Evolutionary conservation across 805 yeast species (phyloP).

Genomic region (Schwanniomyces sp.): DNA sequence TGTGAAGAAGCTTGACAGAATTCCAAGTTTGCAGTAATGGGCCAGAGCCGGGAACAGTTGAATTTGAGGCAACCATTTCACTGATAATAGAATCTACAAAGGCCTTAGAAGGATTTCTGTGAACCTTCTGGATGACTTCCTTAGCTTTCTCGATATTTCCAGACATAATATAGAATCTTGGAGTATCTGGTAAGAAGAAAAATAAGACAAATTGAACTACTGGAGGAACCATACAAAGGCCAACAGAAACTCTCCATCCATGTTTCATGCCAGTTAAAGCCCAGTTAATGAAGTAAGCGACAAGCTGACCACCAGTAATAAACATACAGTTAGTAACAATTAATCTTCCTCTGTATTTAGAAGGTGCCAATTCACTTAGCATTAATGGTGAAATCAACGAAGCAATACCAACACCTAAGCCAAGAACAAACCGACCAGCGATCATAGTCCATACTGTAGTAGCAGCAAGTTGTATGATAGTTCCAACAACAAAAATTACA

Average conservation of each 20-base stretch:
- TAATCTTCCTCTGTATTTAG: conserved; percentile 85
- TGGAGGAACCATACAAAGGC: conserved; percentile 87
- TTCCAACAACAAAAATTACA: conserved; percentile 78
- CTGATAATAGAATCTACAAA: conserved; percentile 65
- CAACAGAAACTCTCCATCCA: conserved; percentile 95
- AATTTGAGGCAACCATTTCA: conserved; percentile 55
- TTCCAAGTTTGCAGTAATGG: conserved; percentile 55
- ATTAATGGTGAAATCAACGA: conserved; percentile 93
- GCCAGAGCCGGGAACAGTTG: conserved; percentile 39
- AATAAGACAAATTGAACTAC: conserved; percentile 73
- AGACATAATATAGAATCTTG: conserved; percentile 80
- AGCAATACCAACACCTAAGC: conserved; percentile 95
- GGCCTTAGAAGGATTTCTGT: conserved; percentile 61
- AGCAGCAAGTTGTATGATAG: conserved; percentile 80
- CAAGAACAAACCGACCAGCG: conserved; percentile 87
- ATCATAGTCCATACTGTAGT: conserved; percentile 88
- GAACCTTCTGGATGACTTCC: conserved; percentile 61
- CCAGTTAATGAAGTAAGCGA: conserved; percentile 93
- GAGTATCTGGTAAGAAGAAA: conserved; percentile 91
- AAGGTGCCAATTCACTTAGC: conserved; percentile 90
- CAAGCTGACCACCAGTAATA: conserved; percentile 91
- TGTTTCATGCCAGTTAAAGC: conserved; percentile 70
- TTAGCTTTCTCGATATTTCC: conserved; percentile 66
- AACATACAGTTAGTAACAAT: conserved; percentile 87
- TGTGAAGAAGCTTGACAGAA: conserved; percentile 62